Conservation (phyloP, 2,329 filamentous ascomycete genomes). For the Xylaria sp. region DNA sequence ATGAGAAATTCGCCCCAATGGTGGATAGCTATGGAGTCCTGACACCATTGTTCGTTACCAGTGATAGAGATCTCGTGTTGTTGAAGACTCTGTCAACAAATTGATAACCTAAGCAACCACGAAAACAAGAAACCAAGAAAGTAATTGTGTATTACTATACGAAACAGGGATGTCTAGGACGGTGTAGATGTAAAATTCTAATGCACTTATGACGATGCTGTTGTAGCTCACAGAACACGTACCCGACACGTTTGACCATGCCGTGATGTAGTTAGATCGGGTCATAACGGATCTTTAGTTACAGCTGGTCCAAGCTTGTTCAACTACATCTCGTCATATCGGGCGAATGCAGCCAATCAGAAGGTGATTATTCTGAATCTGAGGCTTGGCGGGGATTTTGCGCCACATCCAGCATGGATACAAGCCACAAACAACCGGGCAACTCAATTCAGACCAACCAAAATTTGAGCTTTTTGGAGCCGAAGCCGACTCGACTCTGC, state of each 20-base stretch:
- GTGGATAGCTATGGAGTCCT: slow-evolving; percentile 68
- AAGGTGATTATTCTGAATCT: slow-evolving; percentile 40
- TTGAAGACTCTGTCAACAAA: background rate
- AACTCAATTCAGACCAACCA: slow-evolving; percentile 46
- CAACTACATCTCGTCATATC: slow-evolving; percentile 10
- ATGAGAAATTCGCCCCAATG: slow-evolving; percentile 78
- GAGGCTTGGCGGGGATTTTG: slow-evolving; percentile 24
- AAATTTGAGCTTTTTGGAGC: slow-evolving; percentile 46
- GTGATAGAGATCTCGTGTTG: background rate
- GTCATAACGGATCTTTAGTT: too few relatives aligned
- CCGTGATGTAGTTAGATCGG: background rate
- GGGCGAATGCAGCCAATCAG: slow-evolving; percentile 41
- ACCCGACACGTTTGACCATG: background rate
- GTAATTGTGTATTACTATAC: background rate
- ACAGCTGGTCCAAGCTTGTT: slow-evolving; percentile 26
- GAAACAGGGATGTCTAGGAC: background rate
- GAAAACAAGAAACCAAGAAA: background rate
- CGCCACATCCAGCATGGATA: slow-evolving; percentile 28
- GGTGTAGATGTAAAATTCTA: background rate
- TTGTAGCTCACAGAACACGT: background rate
- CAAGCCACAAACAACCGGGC: slow-evolving; percentile 35
- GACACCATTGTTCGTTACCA: slow-evolving; percentile 44
- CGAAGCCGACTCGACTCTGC: slow-evolving; percentile 46
- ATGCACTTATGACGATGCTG: background rate
- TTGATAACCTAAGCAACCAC: background rate